Base-by-base conservation (phyloP, 371 early-diverging fungal genomes). In the Rhizopus delemar region DNA sequence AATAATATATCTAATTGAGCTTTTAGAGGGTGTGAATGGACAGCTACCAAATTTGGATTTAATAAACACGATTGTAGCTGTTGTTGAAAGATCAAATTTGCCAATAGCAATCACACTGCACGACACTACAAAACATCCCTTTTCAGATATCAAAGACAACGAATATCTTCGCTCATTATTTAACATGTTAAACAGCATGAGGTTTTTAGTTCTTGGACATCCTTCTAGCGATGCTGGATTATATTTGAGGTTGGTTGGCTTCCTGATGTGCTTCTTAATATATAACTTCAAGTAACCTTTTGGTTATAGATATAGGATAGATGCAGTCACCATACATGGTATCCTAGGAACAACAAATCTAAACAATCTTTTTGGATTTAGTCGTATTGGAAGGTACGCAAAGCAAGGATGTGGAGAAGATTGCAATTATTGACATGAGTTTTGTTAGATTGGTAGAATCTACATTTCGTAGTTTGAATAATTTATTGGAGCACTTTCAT, bases 21-120 rank as follows among this genome's bases (percentile, higher is more conserved):
- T 41, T 33, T 16, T 77, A 87, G 94, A 91, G 79, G 97, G 97
- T 1, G 83, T 92, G 41, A 93, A 93, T 72, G 97, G 98, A 4
- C 95, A 93, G 63, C 81, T 95, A 53, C 92, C 96, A 11, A 98
- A 98, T 69, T 79, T 94, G 32, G 98, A 98, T 68, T 73, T 95
- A 56, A 83, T 96, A 59, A 92, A 92, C 53, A 89, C 91, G 4
- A 81, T 90, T 15, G 78, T 83, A 35, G 69, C 72, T 6, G 76
- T 88, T 33, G 77, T 84, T 36, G 45, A 56, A 13, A 68, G 67
- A 29, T 57, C 76, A 41, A 66, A 64, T 31, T 80, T 83, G 35
- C 76, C 80, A 28, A 71, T 90, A 12, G 77, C 78, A 8, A 57
- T 83, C 5, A 78, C 73, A 13, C 63, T 85, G 5, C 83, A 81